Evolutionary conservation across 345 rosid genomes (phyloP).

Genomic region (Crucihimalaya himalaica): DNA sequence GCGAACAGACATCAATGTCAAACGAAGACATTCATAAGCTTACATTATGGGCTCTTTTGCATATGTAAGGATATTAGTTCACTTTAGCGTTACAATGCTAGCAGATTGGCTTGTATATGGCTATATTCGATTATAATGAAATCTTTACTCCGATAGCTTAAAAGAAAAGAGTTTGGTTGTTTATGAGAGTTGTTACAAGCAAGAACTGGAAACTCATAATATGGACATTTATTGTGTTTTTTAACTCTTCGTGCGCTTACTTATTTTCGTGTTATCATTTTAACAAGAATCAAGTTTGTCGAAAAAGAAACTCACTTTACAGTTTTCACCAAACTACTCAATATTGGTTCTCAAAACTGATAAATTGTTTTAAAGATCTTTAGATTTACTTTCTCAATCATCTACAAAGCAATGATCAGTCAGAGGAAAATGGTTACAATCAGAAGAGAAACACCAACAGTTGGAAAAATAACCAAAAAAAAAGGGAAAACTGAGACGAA

Average conservation of each 20-base stretch:
- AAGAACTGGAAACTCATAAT: too few relatives aligned
- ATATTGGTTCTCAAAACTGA: neutral
- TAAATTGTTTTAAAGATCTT: neutral
- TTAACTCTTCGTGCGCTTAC: neutral
- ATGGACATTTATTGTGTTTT: too few relatives aligned
- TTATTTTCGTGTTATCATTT: neutral
- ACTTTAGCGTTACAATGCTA: too few relatives aligned
- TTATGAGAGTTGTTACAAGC: too few relatives aligned
- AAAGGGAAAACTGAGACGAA: conserved; percentile 19
- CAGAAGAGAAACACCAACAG: conserved; percentile 6
- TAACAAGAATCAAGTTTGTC: neutral
- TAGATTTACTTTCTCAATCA: conserved; percentile 22
- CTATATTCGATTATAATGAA: too few relatives aligned
- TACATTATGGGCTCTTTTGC: too few relatives aligned
- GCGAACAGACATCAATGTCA: too few relatives aligned
- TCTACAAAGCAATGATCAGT: conserved; percentile 15
- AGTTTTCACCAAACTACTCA: neutral
- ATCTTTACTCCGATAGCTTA: too few relatives aligned
- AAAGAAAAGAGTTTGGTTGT: too few relatives aligned
- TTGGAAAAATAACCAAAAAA: neutral
- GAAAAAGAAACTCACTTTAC: neutral
- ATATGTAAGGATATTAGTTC: neutral
- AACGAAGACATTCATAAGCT: too few relatives aligned
- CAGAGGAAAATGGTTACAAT: neutral
- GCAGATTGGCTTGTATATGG: too few relatives aligned